Evolutionary conservation across 164 flowering plant genomes (phyloP), one percentile per base, ranked within the genome.

Genomic region (Akebia trifoliata): DNA sequence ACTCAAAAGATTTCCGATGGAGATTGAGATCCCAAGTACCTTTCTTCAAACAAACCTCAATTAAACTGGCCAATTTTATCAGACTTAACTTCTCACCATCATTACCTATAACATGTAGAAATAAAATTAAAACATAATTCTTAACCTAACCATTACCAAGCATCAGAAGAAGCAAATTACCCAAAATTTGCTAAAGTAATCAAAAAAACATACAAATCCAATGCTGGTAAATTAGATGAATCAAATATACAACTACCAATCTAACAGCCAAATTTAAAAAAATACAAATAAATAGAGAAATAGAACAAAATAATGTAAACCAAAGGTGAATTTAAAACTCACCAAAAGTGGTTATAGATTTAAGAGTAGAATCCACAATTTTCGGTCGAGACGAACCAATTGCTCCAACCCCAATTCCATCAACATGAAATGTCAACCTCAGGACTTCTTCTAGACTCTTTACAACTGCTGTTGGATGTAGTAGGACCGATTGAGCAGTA

Each of bases 21-120:
- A 90, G 83, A 67, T 74, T 63, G 14, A 90, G 84, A 20, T 78
- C 86, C 35, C 51, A 64, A 8, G 75, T 70, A 1, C 90, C 95
- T 60, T 85, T 90, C 78, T 81, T 90, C 0, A 78, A 70, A 15
- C 84, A 82, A 18, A 70, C 81, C 71, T 86, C 95, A 59, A 90
- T 85, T 61, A 85, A 69, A 68, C 87, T 78, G 22, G 91, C 95
- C 26, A 90, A 77, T 74, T 80, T 87, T 31, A 87, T 80, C 38
- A 84, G 57, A 67, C 85, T 90, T 70, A 87, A 57, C 65, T 84
- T 87, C 34, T 82, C 97, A 50, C 78, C 74, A 38, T 72, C 82
- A 73, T 77, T 78, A 57, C 86, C 97, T 90, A 69, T 74, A 76
- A 50, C n/a, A 17, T 30, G 22, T 6, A 15, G n/a, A 39, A 28